Evolutionary conservation across 306 rosid genomes (phyloP), one percentile per base, ranked within the genome.

Genomic region (Prunus kanzakura): DNA sequence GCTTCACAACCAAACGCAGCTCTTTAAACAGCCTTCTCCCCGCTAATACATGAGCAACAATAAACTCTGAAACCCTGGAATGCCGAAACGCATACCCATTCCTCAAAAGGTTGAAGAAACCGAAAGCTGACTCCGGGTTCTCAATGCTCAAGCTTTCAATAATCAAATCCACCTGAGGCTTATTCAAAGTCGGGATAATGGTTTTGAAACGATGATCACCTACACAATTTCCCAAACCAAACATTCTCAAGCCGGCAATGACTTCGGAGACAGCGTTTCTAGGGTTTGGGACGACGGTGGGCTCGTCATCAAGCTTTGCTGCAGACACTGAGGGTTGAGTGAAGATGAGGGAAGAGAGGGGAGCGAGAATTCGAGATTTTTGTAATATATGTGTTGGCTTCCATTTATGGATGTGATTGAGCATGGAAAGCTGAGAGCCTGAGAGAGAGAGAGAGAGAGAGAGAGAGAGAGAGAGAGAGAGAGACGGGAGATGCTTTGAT

Each of bases 51-150:
- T 23, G 25, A 23, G 25, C 25, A 23, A 23, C 25, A 23, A 23
- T 23, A 23, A 23, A 23, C 25, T 23, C 25, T 23, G 25, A 23
- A 23, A 23, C 25, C 25, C 25, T 23, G 25, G 25, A 23, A 23
- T 23, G 25, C 25, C 25, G 25, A 23, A 23, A 23, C 81, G 72
- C 81, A 18, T 74, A 77, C 67, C 52, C 76, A 62, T 77, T 74
- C 43, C 75, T 84, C 69, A 87, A 70, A 15, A 82, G 55, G 20
- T 79, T 65, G 80, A 84, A 87, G 74, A 87, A 87, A n/a, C 54
- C 78, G 72, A 84, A 38, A 23, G 86, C 88, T 29, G 52, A 77
- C 4, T 79, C 86, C 54, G 88, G 74, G 71, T 78, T 75, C 72
- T 74, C 81, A 66, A 69, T 54, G 45, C 70, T 84, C 82, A 87